phyloP scores from a whole-genome alignment of 23 red algal species.

The Agarophyton chilense region DNA sequence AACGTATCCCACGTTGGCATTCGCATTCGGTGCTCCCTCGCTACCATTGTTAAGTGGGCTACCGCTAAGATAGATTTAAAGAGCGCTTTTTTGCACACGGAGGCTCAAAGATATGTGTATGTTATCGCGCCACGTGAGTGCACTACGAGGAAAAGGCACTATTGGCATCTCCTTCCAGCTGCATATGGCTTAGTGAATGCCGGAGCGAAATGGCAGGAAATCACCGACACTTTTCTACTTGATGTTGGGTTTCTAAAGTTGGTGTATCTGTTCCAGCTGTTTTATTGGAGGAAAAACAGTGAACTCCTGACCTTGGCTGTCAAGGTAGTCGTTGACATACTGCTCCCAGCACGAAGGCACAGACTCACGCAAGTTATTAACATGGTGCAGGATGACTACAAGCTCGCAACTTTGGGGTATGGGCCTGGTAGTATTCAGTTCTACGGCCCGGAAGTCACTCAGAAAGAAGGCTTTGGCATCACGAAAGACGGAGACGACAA shows the following conservation, averaged over 20 bases:
- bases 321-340: constrained; percentile 59
- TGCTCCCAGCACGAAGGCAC: neutral
- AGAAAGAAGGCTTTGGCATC: neutral
- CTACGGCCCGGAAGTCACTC: neutral
- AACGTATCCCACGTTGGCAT: constrained; percentile 16
- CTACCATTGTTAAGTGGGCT: constrained; percentile 15
- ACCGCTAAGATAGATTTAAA: constrained; percentile 46
- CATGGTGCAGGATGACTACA: neutral
- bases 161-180: constrained; percentile 34
- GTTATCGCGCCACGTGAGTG: constrained; percentile 49
- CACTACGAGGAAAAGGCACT: neutral
- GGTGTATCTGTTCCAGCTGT: constrained; percentile 26
- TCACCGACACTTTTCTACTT: neutral
- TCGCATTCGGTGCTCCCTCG: constrained; percentile 11
- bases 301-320: neutral
- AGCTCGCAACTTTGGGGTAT: constrained; percentile 28
- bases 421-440: constrained; percentile 22
- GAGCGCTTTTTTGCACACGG: constrained; percentile 35
- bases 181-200: constrained; percentile 63
- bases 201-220: constrained; percentile 40
- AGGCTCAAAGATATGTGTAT: constrained; percentile 24
- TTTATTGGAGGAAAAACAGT: neutral
- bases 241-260: constrained; percentile 19
- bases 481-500: neutral
- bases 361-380: neutral